Evolutionary conservation across 441 rosid species (phyloP), one percentile per base, ranked within the genome.

Genomic region (Pelargonium australe): DNA sequence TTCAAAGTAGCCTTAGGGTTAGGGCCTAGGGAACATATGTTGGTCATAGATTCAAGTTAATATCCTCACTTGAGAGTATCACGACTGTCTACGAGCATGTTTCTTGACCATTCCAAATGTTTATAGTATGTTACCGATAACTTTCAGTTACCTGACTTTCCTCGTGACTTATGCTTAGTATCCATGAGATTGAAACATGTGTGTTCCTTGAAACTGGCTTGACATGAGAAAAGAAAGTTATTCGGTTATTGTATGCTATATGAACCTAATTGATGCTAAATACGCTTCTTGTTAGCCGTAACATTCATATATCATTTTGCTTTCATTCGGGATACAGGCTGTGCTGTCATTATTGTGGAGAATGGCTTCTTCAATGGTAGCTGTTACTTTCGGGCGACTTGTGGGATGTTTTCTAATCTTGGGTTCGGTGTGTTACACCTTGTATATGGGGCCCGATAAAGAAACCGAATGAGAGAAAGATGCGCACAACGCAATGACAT

Each of bases 341-440:
- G 90, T 84, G 25, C 71, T 92, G 37, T 80, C 87, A 31, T 88
- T 84, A 76, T 69, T 86, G 65, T 85, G 94, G 92, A 77, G 77
- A 16, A 73, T 92, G 0, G 31, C 83, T 28, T 78, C 76, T 0
- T 74, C 80, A 31, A 84, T 77, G 67, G 49, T 80, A 14, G 75
- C 74, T 58, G 80, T 84, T 13, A 66, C 94, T 1, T 90, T 89
- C 58, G 86, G 88, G 31, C 84, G 84, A 61, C 71, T 90, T 10
- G 73, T 86, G 3, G 98, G 98, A 60, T 86, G 91, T 76, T 66
- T 89, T 40, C 91, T 92, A 53, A 83, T 89, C 70, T 61, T 89
- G 67, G 65, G 86, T 66, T 92, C 96, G 1, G 84, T 86, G 28
- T 77, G 81, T 70, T 86, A 73, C 80, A 90, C 94, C 41, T 53